Conservation (phyloP, 2,329 filamentous ascomycete species). For the Pseudogymnoascus pannorum region DNA sequence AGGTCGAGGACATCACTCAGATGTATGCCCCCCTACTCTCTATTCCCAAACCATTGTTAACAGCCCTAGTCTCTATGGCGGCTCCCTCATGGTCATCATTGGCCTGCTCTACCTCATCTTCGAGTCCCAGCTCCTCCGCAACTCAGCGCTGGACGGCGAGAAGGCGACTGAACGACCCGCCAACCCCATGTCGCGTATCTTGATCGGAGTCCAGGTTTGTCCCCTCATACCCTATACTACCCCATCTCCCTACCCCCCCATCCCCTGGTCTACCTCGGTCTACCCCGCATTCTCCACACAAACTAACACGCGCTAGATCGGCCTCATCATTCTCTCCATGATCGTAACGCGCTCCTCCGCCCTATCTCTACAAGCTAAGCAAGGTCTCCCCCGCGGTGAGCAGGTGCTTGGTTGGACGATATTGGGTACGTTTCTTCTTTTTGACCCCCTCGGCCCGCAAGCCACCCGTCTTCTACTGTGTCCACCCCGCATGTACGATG, state of each 20-base stretch:
- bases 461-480: neutral
- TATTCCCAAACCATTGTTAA: neutral
- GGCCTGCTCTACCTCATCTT: slow-evolving; percentile 74
- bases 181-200: slow-evolving; percentile 45
- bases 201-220: slow-evolving; percentile 58
- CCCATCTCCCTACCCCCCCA: neutral
- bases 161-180: slow-evolving; percentile 27
- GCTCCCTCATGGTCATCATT: slow-evolving; percentile 66
- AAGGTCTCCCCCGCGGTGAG: slow-evolving; percentile 79
- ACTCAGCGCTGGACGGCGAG: slow-evolving; percentile 21
- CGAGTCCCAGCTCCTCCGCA: slow-evolving; percentile 47
- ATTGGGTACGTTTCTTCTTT: slow-evolving; percentile 49
- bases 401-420: slow-evolving; percentile 80
- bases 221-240: slow-evolving; percentile 9
- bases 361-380: slow-evolving; percentile 75
- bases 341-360: slow-evolving; percentile 80
- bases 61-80: slow-evolving; percentile 58
- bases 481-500: neutral
- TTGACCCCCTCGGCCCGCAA: neutral
- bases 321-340: slow-evolving; percentile 73
- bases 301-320: slow-evolving; percentile 44
- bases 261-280: neutral
- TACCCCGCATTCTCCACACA: neutral
- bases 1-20: slow-evolving; percentile 66
- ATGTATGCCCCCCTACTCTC: slow-evolving; percentile 50